Base-by-base conservation (phyloP, 352 stramenopile genomes). In the Chrysophaeum taylorii region DNA sequence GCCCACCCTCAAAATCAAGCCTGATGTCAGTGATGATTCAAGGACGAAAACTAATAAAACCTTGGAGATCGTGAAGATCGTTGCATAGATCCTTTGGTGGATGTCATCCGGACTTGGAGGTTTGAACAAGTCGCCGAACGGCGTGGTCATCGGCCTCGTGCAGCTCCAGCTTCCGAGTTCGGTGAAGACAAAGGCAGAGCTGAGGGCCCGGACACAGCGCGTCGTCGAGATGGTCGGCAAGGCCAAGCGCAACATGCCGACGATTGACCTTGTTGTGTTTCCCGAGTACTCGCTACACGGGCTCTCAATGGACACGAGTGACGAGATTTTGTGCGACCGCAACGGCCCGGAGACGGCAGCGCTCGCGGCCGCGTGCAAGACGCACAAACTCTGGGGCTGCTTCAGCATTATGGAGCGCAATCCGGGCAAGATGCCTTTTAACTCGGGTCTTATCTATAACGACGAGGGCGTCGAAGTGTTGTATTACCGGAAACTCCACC, bases 401-500 rank as follows among this genome's bases (percentile, higher is more conserved):
- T 70, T 70, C 27, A 60, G 35, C 35, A 70, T 70, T 27, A 70
- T 70, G 64, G 64, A 70, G 41, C 36, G 36, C 1, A 70, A 70
- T n/a, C 64, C 36, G 16, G 64, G 36, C 2, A 39, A 23, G 16
- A 43, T 25, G n/a, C 64, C 64, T 12, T 70, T 45, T 23, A 70
- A 70, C 41, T 38, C 35, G 50, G 64, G 64, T 15, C 50, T 70
- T 27, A 54, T 70, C 38, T 31, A 60, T 27, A 29, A 70, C 57
- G 36, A 9, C 35, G 16, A 70, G 39, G 45, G 45, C 21, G 4
- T 12, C 18, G 21, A 25, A 4, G 12, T 4, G 45, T 23, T 71
- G 9, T 71, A 66, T 31, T 71, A 71, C 42, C 67, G 67, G 27
- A 71, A 71, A 23, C 67, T 71, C 0, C 67, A 71, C 23, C 67